These are phyloP conservation scores for Sporisorium sorghi DNA, from an alignment of 1,284 basidiomycete genomes.

Conservation along the genomic window DNA sequence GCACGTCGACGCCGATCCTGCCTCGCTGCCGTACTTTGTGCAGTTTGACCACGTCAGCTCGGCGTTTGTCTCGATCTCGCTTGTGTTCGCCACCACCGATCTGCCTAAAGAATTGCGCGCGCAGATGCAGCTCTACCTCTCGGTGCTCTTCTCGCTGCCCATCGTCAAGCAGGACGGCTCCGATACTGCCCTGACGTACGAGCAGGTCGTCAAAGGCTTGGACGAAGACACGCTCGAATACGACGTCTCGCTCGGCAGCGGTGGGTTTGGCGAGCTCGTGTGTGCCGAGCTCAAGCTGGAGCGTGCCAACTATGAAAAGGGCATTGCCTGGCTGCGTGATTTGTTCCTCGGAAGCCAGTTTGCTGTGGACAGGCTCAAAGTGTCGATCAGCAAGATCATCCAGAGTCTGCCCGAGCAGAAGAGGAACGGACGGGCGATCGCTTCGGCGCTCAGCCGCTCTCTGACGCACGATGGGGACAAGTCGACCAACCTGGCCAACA, in stretches of 20 bases:
- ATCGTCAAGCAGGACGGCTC: constrained; percentile 80
- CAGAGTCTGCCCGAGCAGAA: constrained; percentile 94
- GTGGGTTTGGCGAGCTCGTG: constrained; percentile 79
- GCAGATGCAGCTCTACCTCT: constrained; percentile 85
- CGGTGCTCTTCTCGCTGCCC: constrained; percentile 89
- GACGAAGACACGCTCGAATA: constrained; percentile 93
- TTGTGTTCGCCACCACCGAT: constrained; percentile 76
- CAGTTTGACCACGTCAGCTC: constrained; percentile 84
- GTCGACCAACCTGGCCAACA: constrained; percentile 80
- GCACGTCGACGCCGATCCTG: constrained; percentile 80
- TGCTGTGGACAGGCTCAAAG: constrained; percentile 85
- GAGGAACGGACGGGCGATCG: constrained; percentile 85
- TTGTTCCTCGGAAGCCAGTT: constrained; percentile 86
- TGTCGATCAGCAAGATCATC: constrained; percentile 87
- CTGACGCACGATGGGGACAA: constrained; percentile 77
- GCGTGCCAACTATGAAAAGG: constrained; percentile 80
- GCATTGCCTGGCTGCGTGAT: constrained; percentile 88
- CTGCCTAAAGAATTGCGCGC: constrained; percentile 61
- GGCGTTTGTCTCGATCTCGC: constrained; percentile 80
- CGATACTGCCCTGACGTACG: constrained; percentile 76
- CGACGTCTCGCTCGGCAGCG: constrained; percentile 79
- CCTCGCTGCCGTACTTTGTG: constrained; percentile 84
- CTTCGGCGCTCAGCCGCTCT: constrained; percentile 79
- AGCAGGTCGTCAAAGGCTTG: constrained; percentile 89
- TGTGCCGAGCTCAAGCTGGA: constrained; percentile 81